Evolutionary conservation across 371 early-diverging fungal genomes (phyloP).

Genomic region (Scutellospora calospora): DNA sequence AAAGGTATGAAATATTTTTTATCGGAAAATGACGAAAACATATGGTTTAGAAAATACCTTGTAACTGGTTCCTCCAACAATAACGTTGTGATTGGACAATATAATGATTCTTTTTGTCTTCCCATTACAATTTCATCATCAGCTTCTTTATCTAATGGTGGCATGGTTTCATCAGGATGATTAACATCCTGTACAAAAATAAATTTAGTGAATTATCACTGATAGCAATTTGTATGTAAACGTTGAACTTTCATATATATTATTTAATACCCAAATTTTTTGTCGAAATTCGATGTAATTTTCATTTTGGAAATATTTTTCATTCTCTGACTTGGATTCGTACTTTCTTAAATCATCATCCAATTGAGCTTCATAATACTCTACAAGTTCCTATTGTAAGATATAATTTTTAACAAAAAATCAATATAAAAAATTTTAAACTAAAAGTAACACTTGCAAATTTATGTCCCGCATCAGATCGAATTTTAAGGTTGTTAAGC

Average conservation of each 20-base stretch:
- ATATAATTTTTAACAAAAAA: neutral
- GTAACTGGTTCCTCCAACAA: constrained; percentile 29
- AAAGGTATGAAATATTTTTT: neutral
- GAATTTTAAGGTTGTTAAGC: neutral
- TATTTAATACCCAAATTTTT: constrained; percentile 30
- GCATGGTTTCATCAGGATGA: constrained; percentile 26
- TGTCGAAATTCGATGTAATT: constrained; percentile 33
- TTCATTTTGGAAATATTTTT: constrained; percentile 24
- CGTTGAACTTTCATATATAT: too few species aligned
- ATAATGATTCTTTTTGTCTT: neutral
- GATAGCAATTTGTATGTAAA: too few species aligned
- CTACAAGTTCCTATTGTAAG: neutral
- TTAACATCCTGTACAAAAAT: constrained; percentile 21
- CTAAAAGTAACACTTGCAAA: neutral
- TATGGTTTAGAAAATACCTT: neutral
- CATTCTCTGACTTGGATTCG: neutral
- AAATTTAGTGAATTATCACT: neutral
- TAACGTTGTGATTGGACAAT: constrained; percentile 34
- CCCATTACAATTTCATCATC: constrained; percentile 34
- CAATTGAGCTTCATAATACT: neutral
- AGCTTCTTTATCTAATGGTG: neutral
- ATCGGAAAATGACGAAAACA: neutral
- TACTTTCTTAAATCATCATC: neutral
- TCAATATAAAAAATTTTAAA: neutral
- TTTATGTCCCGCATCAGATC: neutral